Evolutionary conservation across 441 rosid genomes (phyloP), one percentile per base, ranked within the genome.

Genomic region (Corymbia citriodora): DNA sequence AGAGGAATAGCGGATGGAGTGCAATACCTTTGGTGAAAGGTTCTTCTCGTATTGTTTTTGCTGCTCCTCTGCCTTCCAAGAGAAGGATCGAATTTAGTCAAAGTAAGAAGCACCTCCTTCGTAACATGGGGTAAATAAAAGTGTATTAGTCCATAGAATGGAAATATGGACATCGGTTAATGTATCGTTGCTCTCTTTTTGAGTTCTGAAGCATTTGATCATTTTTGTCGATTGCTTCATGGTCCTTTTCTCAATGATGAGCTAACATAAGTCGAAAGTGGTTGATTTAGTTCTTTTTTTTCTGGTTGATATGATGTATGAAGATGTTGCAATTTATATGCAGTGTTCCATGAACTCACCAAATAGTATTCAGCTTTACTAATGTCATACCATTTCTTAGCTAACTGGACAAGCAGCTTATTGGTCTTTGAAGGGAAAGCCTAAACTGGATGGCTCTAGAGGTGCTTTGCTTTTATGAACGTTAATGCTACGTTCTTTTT

Each of bases 361-460:
- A 72, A 88, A 55, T 61, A n/a, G 90, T 74, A n/a, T 65, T 40
- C 18, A 17, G 89, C 68, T 89, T 87, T 90, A 86, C 90, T 59
- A 87, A 55, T 21, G 9, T n/a, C 81, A 50, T 90, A n/a, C 92
- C 93, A 2, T 36, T 23, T 88, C 92, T 91, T 94, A 96, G 99
- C 96, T 96, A 92, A 93, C 96, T 9, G 96, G 99, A 87, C 98
- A 94, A 94, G 94, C 93, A 93, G 96, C 97, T 33, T 33, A 33
- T 33, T 33, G 33, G 2, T 33, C 33, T 33, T 33, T 33, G 33
- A 33, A 33, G 33, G 33, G 33, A 33, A 55, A 55, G 59, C 21
- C 25, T 55, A 19, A 55, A 55, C 25, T 19, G 2, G 59, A 7
- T 55, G 59, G 59, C 59, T 19, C 59, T 0, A 8, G 10, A 55